A percentile compares a stretch with the other conserved stretches of the same genome.
phyloP scores from a whole-genome alignment of 2,329 filamentous ascomycete species.

The Aspergillus viridinutans region DNA sequence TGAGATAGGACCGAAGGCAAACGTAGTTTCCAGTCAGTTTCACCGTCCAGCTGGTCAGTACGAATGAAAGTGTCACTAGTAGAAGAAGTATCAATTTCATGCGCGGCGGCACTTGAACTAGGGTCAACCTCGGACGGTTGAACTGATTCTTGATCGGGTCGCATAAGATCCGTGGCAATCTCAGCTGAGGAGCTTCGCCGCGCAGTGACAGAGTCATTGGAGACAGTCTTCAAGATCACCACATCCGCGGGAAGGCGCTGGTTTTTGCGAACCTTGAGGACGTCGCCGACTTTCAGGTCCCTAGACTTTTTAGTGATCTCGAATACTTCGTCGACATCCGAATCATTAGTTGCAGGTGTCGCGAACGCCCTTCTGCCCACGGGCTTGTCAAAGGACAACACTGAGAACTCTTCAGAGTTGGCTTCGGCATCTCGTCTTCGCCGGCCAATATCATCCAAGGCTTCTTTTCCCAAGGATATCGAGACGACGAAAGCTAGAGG shows the following conservation, averaged over 20 bases:
- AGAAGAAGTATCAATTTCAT: conserved; percentile 33
- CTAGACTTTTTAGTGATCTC: conserved; percentile 77
- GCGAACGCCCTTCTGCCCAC: conserved; percentile 7
- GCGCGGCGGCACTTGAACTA: conserved; percentile 16
- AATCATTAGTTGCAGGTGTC: conserved; percentile 7
- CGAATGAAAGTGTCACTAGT: conserved; percentile 89
- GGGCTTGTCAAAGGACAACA: conserved; percentile 63
- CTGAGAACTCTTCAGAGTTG: conserved; percentile 83
- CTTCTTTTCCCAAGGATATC: conserved; percentile 94
- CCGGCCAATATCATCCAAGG: conserved; percentile 84
- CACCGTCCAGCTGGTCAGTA: conserved; percentile 94
- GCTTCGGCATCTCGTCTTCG: conserved; percentile 86
- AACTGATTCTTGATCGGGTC: conserved; percentile 16
- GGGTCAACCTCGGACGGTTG: conserved; percentile 10
- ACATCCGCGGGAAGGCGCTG: conserved; percentile 93
- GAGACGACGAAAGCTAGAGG: conserved; percentile 86
- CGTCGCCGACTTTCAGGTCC: conserved; percentile 88
- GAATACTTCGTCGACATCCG: conserved; percentile 39
- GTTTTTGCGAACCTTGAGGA: conserved; percentile 88
- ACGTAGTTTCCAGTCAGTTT: conserved; percentile 97
- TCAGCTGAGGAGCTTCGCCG: conserved; percentile 18
- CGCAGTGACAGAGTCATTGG: conserved; percentile 46
- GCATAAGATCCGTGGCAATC: conserved; percentile 26
- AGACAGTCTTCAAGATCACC: conserved; percentile 79
- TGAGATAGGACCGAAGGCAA: conserved; percentile 84